Base-by-base conservation (phyloP, 2,329 filamentous ascomycete genomes). In the Trichoderma arundinaceum region DNA sequence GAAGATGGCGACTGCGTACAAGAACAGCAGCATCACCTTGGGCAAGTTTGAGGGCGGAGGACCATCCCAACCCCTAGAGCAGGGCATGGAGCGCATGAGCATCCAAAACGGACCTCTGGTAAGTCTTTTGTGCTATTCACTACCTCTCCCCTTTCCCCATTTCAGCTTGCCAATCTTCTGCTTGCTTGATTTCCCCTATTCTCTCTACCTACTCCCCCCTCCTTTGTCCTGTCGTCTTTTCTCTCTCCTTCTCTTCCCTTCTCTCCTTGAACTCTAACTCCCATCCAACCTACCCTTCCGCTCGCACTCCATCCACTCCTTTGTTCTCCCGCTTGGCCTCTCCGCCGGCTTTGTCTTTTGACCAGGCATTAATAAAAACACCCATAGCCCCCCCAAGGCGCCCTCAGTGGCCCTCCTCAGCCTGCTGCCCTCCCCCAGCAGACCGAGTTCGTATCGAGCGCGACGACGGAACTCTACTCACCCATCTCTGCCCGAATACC, bases 1-100 rank as follows among this genome's bases (percentile, higher is more conserved):
- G 83, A 96, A 96, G 80, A 97, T 97, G 92, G 94, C 95, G 0
- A 94, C 94, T 64, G 94, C 97, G 69, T 99, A 99, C 80, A 99
- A 99, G 83, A 97, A 98, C 77, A 97, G 94, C 77, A 98, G 95
- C 79, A 98, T 99, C 75, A 94, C 94, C 0, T 82, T 99, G 48
- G 95, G 95, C 71, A 96, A 94, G 78, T 94, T 96, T 71, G 92
- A 94, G 72, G 83, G 80, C 66, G 83, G 86, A 64, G 76, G 74
- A 19, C 76, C 77, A 46, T 72, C 71, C 19, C 78, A 79, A 66
- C 82, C 84, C 12, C 81, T 94, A 72, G 90, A 90, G 66, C 85
- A 90, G 69, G 85, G 86, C 61, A 89, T 92, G 85, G 88, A 93
- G 72, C 86, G 92, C 52, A 87, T 96, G 90, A 96, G 92, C 73